Percentiles rank a stretch among this genome's conserved stretches.
These are phyloP conservation scores for Apostasia ramifera DNA, from an alignment of 106 monocot genomes.

Conservation along the genomic window DNA sequence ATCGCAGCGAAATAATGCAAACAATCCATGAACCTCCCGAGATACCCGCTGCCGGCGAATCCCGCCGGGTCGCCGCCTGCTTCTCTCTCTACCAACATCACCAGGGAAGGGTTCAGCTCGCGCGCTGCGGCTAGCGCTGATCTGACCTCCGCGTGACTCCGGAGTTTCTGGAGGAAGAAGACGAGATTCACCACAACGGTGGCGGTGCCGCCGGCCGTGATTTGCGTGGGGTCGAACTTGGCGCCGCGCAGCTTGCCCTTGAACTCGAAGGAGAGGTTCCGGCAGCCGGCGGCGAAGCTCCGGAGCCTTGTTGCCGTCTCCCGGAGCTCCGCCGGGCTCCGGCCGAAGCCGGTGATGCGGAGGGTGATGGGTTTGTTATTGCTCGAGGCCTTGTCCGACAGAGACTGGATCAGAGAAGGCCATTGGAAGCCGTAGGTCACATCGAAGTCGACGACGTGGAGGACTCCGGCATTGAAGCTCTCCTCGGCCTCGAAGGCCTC, in stretches of 20 bases:
- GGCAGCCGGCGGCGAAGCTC: slow-evolving; percentile 34
- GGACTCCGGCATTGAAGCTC: slow-evolving; percentile 7
- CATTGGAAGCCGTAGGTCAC: slow-evolving; percentile 63
- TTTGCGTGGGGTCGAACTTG: neutral
- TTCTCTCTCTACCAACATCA: slow-evolving; percentile 46
- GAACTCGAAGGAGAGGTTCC: slow-evolving; percentile 44
- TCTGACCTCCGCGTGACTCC: slow-evolving; percentile 18
- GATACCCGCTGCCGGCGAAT: slow-evolving; percentile 16
- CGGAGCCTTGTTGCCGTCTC: slow-evolving; percentile 37
- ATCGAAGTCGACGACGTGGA: slow-evolving; percentile 60
- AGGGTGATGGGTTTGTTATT: slow-evolving; percentile 21
- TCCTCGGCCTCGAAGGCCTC: slow-evolving; percentile 35
- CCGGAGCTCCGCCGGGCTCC: slow-evolving; percentile 26
- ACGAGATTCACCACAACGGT: slow-evolving; percentile 42
- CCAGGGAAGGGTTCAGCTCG: slow-evolving; percentile 38
- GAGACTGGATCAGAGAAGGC: slow-evolving; percentile 69
- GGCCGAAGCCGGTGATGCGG: slow-evolving; percentile 35
- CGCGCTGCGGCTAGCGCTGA: slow-evolving; percentile 13
- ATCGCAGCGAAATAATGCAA: slow-evolving; percentile 43
- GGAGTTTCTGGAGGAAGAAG: slow-evolving; percentile 31
- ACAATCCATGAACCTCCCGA: slow-evolving; percentile 24
- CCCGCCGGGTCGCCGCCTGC: neutral
- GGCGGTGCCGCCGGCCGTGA: slow-evolving; percentile 15
- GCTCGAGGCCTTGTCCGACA: slow-evolving; percentile 43
- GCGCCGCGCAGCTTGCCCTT: slow-evolving; percentile 18